These are phyloP conservation scores for Penicillium frequentans DNA, from an alignment of 2,329 filamentous ascomycete genomes.

Conservation along the genomic window DNA sequence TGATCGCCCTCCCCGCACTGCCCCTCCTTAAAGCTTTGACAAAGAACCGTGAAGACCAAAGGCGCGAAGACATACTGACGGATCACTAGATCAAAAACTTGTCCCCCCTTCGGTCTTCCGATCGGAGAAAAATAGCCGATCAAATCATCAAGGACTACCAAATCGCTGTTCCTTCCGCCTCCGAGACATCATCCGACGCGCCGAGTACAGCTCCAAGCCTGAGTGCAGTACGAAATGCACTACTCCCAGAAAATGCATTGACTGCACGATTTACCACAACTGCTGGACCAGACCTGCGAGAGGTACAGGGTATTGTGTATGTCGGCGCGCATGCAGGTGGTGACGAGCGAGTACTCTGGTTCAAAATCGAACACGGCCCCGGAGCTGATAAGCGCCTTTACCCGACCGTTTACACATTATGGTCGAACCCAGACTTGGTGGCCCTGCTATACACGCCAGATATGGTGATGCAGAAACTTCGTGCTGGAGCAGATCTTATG, in stretches of 20 bases:
- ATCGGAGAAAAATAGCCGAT: slow-evolving; percentile 66
- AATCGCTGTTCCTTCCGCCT: slow-evolving; percentile 46
- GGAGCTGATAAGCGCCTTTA: slow-evolving; percentile 43
- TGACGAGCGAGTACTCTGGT: slow-evolving; percentile 64
- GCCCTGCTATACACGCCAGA: slow-evolving; percentile 65
- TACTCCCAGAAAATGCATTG: slow-evolving; percentile 63
- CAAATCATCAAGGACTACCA: slow-evolving; percentile 65
- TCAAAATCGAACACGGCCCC: slow-evolving; percentile 58
- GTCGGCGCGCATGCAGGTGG: slow-evolving; percentile 59
- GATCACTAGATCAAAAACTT: slow-evolving; percentile 62
- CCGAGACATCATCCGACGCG: slow-evolving; percentile 30
- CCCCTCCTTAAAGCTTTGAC: slow-evolving; percentile 15
- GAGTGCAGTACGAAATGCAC: slow-evolving; percentile 54
- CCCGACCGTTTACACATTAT: slow-evolving; percentile 63
- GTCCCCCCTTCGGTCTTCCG: slow-evolving; percentile 65
- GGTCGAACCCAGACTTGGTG: slow-evolving; percentile 61
- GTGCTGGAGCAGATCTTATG: slow-evolving; percentile 67
- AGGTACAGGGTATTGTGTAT: slow-evolving; percentile 65
- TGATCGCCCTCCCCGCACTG: slow-evolving; percentile 26
- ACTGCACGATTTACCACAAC: slow-evolving; percentile 67
- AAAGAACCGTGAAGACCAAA: not conserved
- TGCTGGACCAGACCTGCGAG: slow-evolving; percentile 59
- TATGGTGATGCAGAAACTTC: slow-evolving; percentile 60
- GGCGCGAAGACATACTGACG: slow-evolving; percentile 8
- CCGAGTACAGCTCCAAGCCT: slow-evolving; percentile 47